Evolutionary conservation across 2,329 filamentous ascomycete genomes (phyloP), one percentile per base, ranked within the genome.

Genomic region (Diaporthe ampelina): DNA sequence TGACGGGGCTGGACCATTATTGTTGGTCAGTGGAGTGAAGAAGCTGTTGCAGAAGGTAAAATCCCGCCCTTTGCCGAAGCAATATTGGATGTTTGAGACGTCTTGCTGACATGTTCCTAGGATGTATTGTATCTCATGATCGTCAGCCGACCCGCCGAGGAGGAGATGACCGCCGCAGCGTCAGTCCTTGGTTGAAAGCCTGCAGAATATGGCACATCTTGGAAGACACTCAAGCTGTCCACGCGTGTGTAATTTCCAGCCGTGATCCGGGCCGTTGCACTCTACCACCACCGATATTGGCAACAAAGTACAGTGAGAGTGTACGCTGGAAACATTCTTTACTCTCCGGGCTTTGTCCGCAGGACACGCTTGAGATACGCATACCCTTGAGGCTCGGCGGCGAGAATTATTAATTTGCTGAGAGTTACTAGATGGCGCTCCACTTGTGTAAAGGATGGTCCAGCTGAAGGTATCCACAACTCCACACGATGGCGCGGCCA

Each of bases 111-210:
- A 21, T 37, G 13, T 45, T 17, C 15, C 8, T 52, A 77, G 76
- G 73, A 76, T 21, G 75, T 76, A 11, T 29, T 77, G 17, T 77
- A 76, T 57, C 73, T 76, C 45, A 73, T 76, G 63, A 73, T 77
- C 13, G 73, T 73, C 58, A 75, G 70, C 63, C 56, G 56, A 19
- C 76, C 76, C 32, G 67, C 50, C 1, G 63, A 76, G 52, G 29
- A 29, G 3, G 70, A 76, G 52, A 52, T 67, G 35, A 40, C 58
- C 29, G 37, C 61, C 19, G 15, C 70, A 17, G 32, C 65, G 57
- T 35, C 45, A 17, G 40, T 58, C n/a, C 43, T 69, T 21, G 54
- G 54, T 32, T 69, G 26, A 37, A 10, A 9, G 40, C 40, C 21
- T 7, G 21, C 26, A 43, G 9, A 5, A 29, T 29, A 17, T 15